Evolutionary conservation across 345 rosid species (phyloP), one percentile per base, ranked within the genome.

Genomic region (Gossypium thurberi): DNA sequence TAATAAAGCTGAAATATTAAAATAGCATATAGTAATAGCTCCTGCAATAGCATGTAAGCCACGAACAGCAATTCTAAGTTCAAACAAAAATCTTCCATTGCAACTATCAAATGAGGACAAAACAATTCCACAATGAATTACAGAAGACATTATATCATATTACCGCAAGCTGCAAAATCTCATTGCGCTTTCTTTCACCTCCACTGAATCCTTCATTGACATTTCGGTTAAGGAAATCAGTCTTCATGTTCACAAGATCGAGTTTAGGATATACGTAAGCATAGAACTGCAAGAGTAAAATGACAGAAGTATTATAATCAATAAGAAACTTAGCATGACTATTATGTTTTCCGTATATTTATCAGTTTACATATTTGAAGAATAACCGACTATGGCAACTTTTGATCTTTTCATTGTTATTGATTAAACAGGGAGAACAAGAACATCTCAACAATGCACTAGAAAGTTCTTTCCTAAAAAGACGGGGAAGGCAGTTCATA

Each of bases 151-250:
- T 11, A 62, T 6, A 50, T 71, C 21, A 55, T 17, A 72, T 60
- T 87, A 93, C 98, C 87, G 97, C 97, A 44, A 96, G 96, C 77
- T 96, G 98, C 44, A 91, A 82, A 77, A 93, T 93, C 81, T 96
- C 99, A 40, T 96, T 96, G 72, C 94, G 97, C 77, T 96, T 96
- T 82, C 85, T 93, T 85, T 96, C 98, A 72, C 98, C 99, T 14
- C 99, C 98, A 72, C 99, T 95, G 76, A 95, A 95, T 28, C 99
- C 99, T 87, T 91, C 99, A 83, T 96, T 93, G 44, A 96, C 99
- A 82, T 95, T 95, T 84, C 99, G 84, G 78, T 91, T 88, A 37
- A 95, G 91, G 80, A 91, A 95, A 82, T 92, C 98, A 0, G 79
- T 88, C 85, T 90, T 90, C 96, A 93, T 93, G 80, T 91, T 95